Evolutionary conservation across 2,329 filamentous ascomycete genomes (phyloP).

Genomic region (Phoma sp.): DNA sequence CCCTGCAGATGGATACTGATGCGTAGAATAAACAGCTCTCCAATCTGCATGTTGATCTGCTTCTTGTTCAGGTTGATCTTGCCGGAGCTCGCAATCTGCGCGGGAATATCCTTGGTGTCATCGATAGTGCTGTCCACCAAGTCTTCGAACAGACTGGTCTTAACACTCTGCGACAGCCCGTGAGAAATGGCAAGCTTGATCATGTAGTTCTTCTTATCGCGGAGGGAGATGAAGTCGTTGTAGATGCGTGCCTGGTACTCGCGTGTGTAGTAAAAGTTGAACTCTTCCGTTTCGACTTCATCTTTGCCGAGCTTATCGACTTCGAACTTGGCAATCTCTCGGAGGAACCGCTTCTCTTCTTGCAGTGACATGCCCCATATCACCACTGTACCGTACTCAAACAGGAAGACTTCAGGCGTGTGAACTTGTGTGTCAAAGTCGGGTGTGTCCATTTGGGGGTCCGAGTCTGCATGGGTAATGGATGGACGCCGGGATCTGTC

Average conservation of each 20-base stretch:
- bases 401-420: constrained; percentile 93
- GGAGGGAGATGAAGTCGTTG: constrained; percentile 96
- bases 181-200: constrained; percentile 96
- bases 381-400: constrained; percentile 96
- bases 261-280: constrained; percentile 99
- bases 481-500: constrained; percentile 34
- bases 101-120: constrained; percentile 89
- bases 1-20: constrained; percentile 99
- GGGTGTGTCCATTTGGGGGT: constrained; percentile 54
- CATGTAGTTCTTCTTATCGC: constrained; percentile 97
- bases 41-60: constrained; percentile 99
- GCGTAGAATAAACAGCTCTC: constrained; percentile 94
- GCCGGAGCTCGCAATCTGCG: constrained; percentile 89
- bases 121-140: constrained; percentile 93
- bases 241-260: constrained; percentile 99
- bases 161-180: constrained; percentile 93
- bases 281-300: constrained; percentile 93
- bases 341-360: constrained; percentile 89
- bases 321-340: constrained; percentile 94
- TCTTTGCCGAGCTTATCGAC: constrained; percentile 86
- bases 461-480: constrained; percentile 40
- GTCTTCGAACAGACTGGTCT: constrained; percentile 97
- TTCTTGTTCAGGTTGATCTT: constrained; percentile 87
- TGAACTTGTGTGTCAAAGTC: constrained; percentile 90
- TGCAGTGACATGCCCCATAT: constrained; percentile 97